phyloP scores from a whole-genome alignment of 2,329 filamentous ascomycete species.

The Grosmannia clavigera region DNA sequence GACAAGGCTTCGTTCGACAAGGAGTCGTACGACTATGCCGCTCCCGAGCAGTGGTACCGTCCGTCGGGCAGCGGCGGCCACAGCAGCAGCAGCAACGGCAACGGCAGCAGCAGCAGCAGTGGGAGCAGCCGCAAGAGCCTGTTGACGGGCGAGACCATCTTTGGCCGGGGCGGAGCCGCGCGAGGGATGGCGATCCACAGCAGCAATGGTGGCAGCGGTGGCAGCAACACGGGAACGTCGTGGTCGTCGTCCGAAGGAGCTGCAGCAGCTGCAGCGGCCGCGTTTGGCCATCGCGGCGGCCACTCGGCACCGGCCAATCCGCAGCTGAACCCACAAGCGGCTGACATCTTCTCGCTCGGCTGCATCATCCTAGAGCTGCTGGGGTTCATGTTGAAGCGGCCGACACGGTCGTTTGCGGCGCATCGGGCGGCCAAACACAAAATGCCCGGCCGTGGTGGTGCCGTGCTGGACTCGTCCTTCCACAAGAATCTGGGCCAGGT shows the following conservation, averaged over 20 bases:
- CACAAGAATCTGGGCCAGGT: constrained; percentile 59
- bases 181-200: background rate
- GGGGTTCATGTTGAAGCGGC: constrained; percentile 56
- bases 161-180: background rate
- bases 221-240: constrained; percentile 4
- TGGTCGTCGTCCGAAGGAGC: background rate
- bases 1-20: constrained; percentile 44
- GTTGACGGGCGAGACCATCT: background rate
- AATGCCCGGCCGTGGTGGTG: constrained; percentile 42
- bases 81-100: constrained; percentile 14
- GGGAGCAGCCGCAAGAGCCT: constrained; percentile 14
- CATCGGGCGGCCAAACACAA: constrained; percentile 56
- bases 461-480: constrained; percentile 56
- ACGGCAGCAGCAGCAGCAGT: constrained; percentile 24
- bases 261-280: background rate
- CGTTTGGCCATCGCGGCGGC: background rate
- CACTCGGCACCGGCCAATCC: constrained; percentile 17
- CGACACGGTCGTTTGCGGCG: constrained; percentile 50
- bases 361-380: constrained; percentile 63
- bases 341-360: constrained; percentile 62
- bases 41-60: constrained; percentile 52
- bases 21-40: constrained; percentile 60
- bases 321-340: constrained; percentile 40
- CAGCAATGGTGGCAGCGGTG: constrained; percentile 6
- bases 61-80: constrained; percentile 15